Evolutionary conservation across 2,329 filamentous ascomycete genomes (phyloP).

Genomic region (Hypomyces rosellus): DNA sequence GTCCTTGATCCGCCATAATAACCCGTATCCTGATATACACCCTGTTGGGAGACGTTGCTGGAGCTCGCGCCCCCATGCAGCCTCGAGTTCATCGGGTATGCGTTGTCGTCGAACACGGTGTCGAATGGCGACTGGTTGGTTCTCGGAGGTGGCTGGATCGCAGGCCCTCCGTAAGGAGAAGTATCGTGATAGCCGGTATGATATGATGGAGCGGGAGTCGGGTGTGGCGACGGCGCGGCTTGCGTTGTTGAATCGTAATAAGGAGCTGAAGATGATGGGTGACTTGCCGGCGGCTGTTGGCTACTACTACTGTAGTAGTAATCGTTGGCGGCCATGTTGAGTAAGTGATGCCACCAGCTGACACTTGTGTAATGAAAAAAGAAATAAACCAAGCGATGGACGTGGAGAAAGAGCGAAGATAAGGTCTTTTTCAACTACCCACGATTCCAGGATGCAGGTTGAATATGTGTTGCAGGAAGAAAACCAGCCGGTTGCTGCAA

Average conservation of each 20-base stretch:
- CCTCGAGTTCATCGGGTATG: slow-evolving; percentile 51
- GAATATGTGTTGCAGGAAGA: neutral
- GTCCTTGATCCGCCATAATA: slow-evolving; percentile 47
- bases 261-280: slow-evolving; percentile 34
- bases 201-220: slow-evolving; percentile 34
- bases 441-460: neutral
- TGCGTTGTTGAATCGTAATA: slow-evolving; percentile 28
- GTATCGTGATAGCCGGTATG: slow-evolving; percentile 18
- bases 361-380: neutral
- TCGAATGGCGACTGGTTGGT: slow-evolving; percentile 52
- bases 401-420: neutral
- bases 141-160: slow-evolving; percentile 29
- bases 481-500: neutral
- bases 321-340: slow-evolving; percentile 57
- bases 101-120: slow-evolving; percentile 61
- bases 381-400: neutral
- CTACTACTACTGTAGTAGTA: slow-evolving; percentile 49
- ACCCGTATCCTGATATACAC: slow-evolving; percentile 47
- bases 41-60: slow-evolving; percentile 33
- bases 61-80: slow-evolving; percentile 24
- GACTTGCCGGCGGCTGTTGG: slow-evolving; percentile 28
- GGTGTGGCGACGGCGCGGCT: slow-evolving; percentile 35
- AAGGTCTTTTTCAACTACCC: neutral
- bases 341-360: slow-evolving; percentile 8
- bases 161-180: slow-evolving; percentile 22